These are phyloP conservation scores for Pseudogymnoascus sp. DNA, from an alignment of 2,329 filamentous ascomycete genomes.

Conservation along the genomic window DNA sequence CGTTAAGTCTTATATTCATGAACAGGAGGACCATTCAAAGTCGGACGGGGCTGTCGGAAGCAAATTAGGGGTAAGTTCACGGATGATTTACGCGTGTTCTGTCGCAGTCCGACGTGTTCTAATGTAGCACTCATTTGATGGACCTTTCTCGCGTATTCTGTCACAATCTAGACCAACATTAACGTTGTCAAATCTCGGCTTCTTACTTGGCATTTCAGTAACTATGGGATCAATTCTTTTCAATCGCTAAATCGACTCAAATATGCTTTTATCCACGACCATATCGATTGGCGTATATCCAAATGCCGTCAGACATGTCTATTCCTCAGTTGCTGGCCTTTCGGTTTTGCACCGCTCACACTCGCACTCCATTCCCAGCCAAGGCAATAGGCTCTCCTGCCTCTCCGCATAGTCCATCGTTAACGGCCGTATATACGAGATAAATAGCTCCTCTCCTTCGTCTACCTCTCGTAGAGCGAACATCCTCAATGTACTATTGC, in stretches of 20 bases:
- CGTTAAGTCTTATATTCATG: background rate
- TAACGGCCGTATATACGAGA: constrained; percentile 21
- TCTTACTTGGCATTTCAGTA: background rate
- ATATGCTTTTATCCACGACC: background rate
- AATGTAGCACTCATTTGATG: background rate
- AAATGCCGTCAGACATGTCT: background rate
- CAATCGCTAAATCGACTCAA: background rate
- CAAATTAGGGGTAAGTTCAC: background rate
- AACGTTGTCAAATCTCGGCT: background rate
- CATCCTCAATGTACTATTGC: constrained; percentile 22
- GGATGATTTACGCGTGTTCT: background rate
- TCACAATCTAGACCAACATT: background rate
- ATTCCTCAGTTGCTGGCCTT: background rate
- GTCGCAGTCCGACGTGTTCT: background rate
- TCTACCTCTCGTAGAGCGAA: constrained; percentile 20
- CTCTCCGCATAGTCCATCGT: constrained; percentile 11
- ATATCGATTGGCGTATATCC: background rate
- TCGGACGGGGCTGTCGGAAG: background rate
- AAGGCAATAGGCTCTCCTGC: constrained; percentile 13
- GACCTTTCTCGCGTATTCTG: too few species aligned
- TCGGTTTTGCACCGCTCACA: constrained; percentile 3
- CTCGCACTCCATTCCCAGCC: constrained; percentile 15
- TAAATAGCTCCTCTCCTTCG: constrained; percentile 23
- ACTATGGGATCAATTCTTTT: background rate
- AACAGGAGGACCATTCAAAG: background rate